Evolutionary conservation across 257 asterid species (phyloP), one percentile per base, ranked within the genome.

Genomic region (Solanum chaucha): DNA sequence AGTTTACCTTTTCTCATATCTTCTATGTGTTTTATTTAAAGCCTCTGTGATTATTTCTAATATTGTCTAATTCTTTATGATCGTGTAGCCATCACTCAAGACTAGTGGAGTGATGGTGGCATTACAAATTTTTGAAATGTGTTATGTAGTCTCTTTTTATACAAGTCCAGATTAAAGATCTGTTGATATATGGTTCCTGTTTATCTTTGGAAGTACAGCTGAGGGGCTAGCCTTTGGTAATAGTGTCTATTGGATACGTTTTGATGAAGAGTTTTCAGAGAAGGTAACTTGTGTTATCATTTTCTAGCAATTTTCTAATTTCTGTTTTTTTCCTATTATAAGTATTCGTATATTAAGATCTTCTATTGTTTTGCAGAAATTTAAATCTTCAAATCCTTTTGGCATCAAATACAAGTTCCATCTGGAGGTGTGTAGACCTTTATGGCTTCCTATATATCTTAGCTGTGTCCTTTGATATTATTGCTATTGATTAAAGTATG

Each of bases 331-430:
- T 10, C 48, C 67, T 46, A 46, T 4, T 80, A n/a, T 15, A 46
- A 28, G 65, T 46, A 46, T 48, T 10, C 15, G 19, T 28, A 4
- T 48, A 15, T 17, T 85, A 68, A 67, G 36, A 70, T 72, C 48
- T 86, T 30, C 36, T 87, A 64, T 89, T 90, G 78, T 87, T 41
- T 10, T 90, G 38, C 95, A 96, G 99, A 97, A 96, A 93, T 96
- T 97, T 64, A 94, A 90, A 88, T 90, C 98, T 83, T 93, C 98
- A 67, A 92, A 91, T 87, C 99, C 99, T 44, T 97, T 95, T 61
- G 99, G 99, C 89, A 94, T 97, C 92, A 91, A 95, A 87, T 97
- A 97, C 95, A 93, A 91, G 88, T 97, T 97, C 90, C 99, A 97
- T 87, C 93, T 97, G 13, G 98, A 97, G 99, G 98, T 86, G n/a